Evolutionary conservation across 2,329 filamentous ascomycete genomes (phyloP), one percentile per base, ranked within the genome.

Genomic region (Aureobasidium sp.): DNA sequence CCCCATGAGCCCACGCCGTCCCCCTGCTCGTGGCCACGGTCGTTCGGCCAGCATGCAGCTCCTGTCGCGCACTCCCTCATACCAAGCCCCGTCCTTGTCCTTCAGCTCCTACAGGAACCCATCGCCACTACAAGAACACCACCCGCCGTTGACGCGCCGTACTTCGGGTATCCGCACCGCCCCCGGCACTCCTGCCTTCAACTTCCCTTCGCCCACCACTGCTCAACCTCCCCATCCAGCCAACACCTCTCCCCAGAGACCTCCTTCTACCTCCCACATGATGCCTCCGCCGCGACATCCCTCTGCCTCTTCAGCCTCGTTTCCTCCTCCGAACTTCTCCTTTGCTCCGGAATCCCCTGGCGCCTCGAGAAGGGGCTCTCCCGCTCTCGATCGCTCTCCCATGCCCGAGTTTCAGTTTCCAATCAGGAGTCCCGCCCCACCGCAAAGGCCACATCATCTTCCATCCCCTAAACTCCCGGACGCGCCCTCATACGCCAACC

Each of bases 1-100:
- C 6, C 59, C 62, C 17, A 31, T 59, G 14, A 17, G 39, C 29
- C 37, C 15, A 8, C 62, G 9, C 67, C 70, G 11, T 70, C 71
- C 84, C 58, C 82, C 84, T 22, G 71, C 70, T 20, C 84, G 85
- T 68, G 84, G 87, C 5, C 91, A 96, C 78, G 85, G 81, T 52
- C 83, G 91, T 58, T 91, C 91, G 41, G 85, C 90, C 27, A 96
- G 91, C 77, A 76, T 96, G 64, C 91, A 96, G 72, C 87, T 93
- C 67, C 72, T 84, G 65, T 61, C 67, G 37, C 63, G 66, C 44
- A 59, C 62, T 11, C 56, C 31, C 8, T 60, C 57, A 8, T 51
- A 49, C 34, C 57, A 60, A 12, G 20, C 57, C 1, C 57, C 57
- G 1, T 29, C 36, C 6, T 15, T 42, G 42, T 31, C 45, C 17